phyloP scores from a whole-genome alignment of 1,139 yeast genomes.

The Pichia sp. region DNA sequence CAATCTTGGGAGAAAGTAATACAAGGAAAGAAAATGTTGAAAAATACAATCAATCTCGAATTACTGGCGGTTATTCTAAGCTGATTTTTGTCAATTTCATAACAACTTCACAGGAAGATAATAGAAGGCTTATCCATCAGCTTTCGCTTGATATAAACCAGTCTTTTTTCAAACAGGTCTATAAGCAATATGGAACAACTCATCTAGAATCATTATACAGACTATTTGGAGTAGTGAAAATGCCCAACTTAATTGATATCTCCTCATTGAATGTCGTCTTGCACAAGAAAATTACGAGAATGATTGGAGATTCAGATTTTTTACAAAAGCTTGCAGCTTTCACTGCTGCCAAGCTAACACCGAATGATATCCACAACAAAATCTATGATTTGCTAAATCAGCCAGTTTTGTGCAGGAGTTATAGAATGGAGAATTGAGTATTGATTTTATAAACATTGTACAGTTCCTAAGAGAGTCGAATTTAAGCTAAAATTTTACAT shows the following conservation, averaged over 20 bases:
- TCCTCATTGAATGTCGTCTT: conserved; percentile 12
- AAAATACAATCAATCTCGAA: conserved; percentile 16
- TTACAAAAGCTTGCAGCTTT: too few relatives aligned
- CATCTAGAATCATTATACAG: conserved; percentile 6
- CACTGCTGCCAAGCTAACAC: too few relatives aligned
- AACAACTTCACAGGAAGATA: conserved; percentile 19
- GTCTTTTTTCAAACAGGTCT: conserved; percentile 17
- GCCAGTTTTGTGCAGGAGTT: conserved; percentile 12
- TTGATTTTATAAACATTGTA: background rate
- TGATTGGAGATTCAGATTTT: background rate
- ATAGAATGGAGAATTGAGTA: conserved; percentile 14
- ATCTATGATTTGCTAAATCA: conserved; percentile 47
- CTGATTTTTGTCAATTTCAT: conserved; percentile 26
- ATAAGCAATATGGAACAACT: conserved; percentile 14
- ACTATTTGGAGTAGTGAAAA: conserved; percentile 6
- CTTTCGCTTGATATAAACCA: conserved; percentile 18
- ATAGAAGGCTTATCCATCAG: conserved; percentile 18
- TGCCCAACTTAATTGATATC: conserved; percentile 20
- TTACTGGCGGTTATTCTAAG: conserved; percentile 23
- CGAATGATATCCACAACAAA: conserved; percentile 37
- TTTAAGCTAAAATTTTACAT: conserved; percentile 46
- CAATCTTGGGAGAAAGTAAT: conserved; percentile 25
- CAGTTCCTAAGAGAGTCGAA: background rate
- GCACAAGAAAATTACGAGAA: conserved; percentile 6
- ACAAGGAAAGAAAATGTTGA: conserved; percentile 20